These are phyloP conservation scores for Microthyrium microscopicum DNA, from an alignment of 2,329 filamentous ascomycete genomes.

Conservation along the genomic window DNA sequence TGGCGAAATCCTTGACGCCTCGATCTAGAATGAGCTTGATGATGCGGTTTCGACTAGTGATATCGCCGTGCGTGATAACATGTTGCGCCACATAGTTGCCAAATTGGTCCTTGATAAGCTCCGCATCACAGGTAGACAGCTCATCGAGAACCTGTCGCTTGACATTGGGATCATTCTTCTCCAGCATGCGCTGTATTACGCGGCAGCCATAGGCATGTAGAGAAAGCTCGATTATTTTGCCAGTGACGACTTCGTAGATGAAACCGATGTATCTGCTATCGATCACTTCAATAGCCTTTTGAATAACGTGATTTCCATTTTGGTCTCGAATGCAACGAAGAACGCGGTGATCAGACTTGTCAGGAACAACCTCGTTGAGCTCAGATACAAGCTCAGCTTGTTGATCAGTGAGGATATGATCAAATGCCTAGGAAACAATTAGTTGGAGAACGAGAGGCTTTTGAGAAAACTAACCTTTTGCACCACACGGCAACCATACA, in stretches of 20 bases:
- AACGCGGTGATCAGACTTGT: constrained; percentile 55
- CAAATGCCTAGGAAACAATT: constrained; percentile 54
- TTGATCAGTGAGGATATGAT: constrained; percentile 82
- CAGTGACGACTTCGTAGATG: constrained; percentile 65
- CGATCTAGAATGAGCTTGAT: constrained; percentile 57
- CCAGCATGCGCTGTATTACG: constrained; percentile 82
- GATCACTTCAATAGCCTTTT: constrained; percentile 75
- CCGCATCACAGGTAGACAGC: constrained; percentile 53
- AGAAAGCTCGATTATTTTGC: constrained; percentile 57
- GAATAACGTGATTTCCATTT: constrained; percentile 93
- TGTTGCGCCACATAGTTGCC: constrained; percentile 96
- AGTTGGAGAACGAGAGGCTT: no score
- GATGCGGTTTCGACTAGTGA: constrained; percentile 55
- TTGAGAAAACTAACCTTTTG: constrained; percentile 52
- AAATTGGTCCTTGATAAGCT: constrained; percentile 70
- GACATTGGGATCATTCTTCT: constrained; percentile 58
- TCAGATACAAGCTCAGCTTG: constrained; percentile 73
- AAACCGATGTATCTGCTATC: constrained; percentile 67
- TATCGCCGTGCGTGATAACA: constrained; percentile 62
- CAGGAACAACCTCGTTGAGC: constrained; percentile 35
- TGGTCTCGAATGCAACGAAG: constrained; percentile 66
- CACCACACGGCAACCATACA: constrained; percentile 89
- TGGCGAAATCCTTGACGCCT: constrained; percentile 61
- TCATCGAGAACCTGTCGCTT: constrained; percentile 59
- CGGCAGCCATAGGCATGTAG: constrained; percentile 77